phyloP scores from a whole-genome alignment of 805 yeast species.

The Saccharomycopsis olivae region DNA sequence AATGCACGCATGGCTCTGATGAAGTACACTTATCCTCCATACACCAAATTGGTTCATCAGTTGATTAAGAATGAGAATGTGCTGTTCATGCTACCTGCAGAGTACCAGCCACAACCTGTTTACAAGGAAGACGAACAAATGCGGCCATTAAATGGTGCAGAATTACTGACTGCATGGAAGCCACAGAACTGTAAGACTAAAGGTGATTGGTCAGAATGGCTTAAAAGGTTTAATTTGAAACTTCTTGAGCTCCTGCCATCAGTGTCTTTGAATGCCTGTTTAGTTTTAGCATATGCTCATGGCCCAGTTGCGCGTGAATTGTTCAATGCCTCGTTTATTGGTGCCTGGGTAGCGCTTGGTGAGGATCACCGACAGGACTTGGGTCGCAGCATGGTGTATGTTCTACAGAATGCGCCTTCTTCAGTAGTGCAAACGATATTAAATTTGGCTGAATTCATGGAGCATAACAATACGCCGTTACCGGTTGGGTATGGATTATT shows the following conservation, averaged over 20 bases:
- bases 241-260: constrained; percentile 87
- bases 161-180: constrained; percentile 82
- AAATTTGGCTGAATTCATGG: constrained; percentile 92
- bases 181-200: constrained; percentile 78
- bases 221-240: constrained; percentile 75
- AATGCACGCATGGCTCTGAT: constrained; percentile 53
- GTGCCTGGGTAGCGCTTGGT: constrained; percentile 90
- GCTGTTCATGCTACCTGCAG: constrained; percentile 9
- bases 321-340: constrained; percentile 89
- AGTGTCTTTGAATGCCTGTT: constrained; percentile 87
- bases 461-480: constrained; percentile 89
- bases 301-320: constrained; percentile 82
- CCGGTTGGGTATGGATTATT: constrained; percentile 85
- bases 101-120: constrained; percentile 11
- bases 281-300: constrained; percentile 76
- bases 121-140: constrained; percentile 10
- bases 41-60: constrained; percentile 73
- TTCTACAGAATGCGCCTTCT: constrained; percentile 69
- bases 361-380: constrained; percentile 85
- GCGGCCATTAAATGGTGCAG: constrained; percentile 38
- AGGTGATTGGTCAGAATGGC: constrained; percentile 99
- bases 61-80: constrained; percentile 71
- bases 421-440: constrained; percentile 80
- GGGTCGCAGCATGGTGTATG: constrained; percentile 74
- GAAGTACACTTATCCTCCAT: constrained; percentile 58